These are phyloP conservation scores for Plasmodium inui DNA, from an alignment of 169 alveolate species.

Conservation along the genomic window DNA sequence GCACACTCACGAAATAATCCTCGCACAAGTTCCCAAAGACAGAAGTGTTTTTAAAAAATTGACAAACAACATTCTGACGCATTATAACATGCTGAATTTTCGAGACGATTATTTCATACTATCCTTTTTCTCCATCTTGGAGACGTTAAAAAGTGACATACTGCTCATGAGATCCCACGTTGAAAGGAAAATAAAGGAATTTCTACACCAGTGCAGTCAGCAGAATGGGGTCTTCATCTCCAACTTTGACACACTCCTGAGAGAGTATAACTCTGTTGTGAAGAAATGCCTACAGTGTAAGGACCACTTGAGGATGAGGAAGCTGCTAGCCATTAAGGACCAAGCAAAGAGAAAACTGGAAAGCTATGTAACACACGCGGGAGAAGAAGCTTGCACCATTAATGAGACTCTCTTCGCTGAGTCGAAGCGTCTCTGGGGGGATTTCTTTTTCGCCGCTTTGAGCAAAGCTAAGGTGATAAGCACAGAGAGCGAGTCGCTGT, in stretches of 20 bases:
- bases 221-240: background rate
- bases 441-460: slow-evolving; percentile 18
- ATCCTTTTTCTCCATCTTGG: slow-evolving; percentile 29
- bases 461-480: slow-evolving; percentile 28
- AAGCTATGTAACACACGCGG: background rate
- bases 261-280: slow-evolving; percentile 21
- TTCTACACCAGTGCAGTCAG: background rate
- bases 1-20: background rate
- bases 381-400: slow-evolving; percentile 1
- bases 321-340: background rate
- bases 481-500: background rate
- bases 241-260: background rate
- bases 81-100: slow-evolving; percentile 42
- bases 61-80: background rate
- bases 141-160: slow-evolving; percentile 21
- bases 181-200: slow-evolving; percentile 8
- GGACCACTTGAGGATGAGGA: slow-evolving; percentile 11
- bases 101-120: slow-evolving; percentile 50
- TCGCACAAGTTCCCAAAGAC: background rate
- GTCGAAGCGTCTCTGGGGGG: background rate
- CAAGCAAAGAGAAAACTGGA: background rate
- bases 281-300: slow-evolving; percentile 29
- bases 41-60: background rate
- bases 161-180: background rate
- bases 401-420: background rate